A percentile compares a stretch with the other conserved stretches of the same genome.
Evolutionary conservation across 2,329 filamentous ascomycete genomes (phyloP).

Genomic region (Penicillium polonicum): DNA sequence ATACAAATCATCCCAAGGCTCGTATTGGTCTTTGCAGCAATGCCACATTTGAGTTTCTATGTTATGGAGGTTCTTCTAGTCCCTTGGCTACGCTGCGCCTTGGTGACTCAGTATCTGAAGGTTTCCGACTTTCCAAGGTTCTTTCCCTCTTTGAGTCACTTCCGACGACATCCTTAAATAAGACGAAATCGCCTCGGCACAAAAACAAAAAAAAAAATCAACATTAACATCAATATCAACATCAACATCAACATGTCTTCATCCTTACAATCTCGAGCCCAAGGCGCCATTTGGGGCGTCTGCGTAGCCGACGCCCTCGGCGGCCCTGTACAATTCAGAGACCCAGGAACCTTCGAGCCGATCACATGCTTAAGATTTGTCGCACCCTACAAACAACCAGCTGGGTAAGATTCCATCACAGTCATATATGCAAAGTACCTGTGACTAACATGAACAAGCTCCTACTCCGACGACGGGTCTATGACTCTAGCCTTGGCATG

Average conservation of each 20-base stretch:
- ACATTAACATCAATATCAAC: too few species aligned
- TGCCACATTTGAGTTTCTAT: neutral
- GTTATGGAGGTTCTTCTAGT: neutral
- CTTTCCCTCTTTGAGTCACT: neutral
- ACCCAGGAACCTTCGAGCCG: conserved; percentile 35
- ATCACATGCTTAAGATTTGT: conserved; percentile 37
- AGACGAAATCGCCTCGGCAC: neutral
- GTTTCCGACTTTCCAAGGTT: neutral
- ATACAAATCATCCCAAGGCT: neutral
- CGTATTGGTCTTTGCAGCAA: neutral
- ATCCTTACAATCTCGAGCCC: conserved; percentile 6
- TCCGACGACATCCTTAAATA: neutral
- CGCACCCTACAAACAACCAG: conserved; percentile 35
- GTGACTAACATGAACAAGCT: conserved; percentile 20
- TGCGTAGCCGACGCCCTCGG: conserved; percentile 47
- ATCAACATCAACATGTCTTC: neutral
- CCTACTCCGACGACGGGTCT: conserved; percentile 47
- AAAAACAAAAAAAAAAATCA: neutral
- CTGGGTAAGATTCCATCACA: conserved; percentile 29
- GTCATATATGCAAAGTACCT: neutral
- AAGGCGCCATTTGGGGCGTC: conserved; percentile 40
- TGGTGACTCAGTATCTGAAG: neutral
- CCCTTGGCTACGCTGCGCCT: neutral
- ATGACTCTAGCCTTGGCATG: conserved; percentile 46
- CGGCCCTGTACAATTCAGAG: conserved; percentile 43